Evolutionary conservation across 768 basidiomycete genomes (phyloP), one percentile per base, ranked within the genome.

Genomic region (Pleurotus eryngii): DNA sequence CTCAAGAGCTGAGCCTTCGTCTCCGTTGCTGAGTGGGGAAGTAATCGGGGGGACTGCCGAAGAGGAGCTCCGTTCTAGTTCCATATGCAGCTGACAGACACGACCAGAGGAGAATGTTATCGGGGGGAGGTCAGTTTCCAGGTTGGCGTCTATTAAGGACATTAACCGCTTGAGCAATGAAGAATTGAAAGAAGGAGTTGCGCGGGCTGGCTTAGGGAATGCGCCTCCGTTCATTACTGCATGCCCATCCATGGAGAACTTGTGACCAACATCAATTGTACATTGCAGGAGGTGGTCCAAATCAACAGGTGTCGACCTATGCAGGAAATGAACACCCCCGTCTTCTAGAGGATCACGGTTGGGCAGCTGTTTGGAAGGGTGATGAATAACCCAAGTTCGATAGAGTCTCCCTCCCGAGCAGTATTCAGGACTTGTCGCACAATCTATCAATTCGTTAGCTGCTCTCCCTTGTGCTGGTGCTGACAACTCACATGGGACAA

Each of bases 371-470:
- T 63, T 60, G 12, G 67, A 61, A 6, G 72, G 70, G 56, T 74
- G 46, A 91, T 74, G 59, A 82, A 79, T 18, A 98, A 80, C 6
- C 95, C 93, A 56, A 97, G 71, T 65, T 96, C 94, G 46, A 98
- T 81, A 35, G 89, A 85, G 67, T 97, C 95, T 12, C 91, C 91
- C 37, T 68, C 74, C 47, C 75, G 74, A n/a, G 90, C 77, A 30
- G 84, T 83, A 45, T 75, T 74, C 40, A 98, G 72, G 42, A 96
- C 77, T 78, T 95, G 95, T 27, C 93, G 89, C 53, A 93, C 72
- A 60, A 95, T 80, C 95, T 97, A 65, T 39, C 54, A 40, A 48
- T 59, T 56, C 30, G 30, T 35, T 35, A 35, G 30, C 30, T 35
- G 30, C 30, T 35, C 30, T 35, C 30, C 30, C 30, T 35, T 35